A percentile compares a stretch with the other conserved stretches of the same genome.
Evolutionary conservation across 805 yeast species (phyloP).

Genomic region (Ogataea paraovalis): DNA sequence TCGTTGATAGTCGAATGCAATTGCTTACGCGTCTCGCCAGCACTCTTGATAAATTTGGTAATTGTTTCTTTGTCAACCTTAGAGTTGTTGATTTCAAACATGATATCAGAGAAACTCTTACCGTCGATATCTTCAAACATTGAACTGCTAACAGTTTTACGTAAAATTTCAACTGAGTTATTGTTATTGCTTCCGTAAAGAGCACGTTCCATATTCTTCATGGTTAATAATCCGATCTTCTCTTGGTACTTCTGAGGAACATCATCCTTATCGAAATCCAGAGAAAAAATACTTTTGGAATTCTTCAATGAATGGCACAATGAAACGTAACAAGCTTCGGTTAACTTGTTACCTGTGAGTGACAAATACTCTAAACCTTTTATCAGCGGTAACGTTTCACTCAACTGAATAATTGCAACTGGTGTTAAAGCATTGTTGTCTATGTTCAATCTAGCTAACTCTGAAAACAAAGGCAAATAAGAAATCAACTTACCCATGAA

Average conservation of each 20-base stretch:
- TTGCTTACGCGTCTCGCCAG: constrained; percentile 35
- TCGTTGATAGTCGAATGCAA: constrained; percentile 51
- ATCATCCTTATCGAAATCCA: constrained; percentile 62
- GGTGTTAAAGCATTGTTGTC: constrained; percentile 62
- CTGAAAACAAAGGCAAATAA: constrained; percentile 64
- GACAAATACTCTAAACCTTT: constrained; percentile 64
- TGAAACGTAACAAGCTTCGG: constrained; percentile 58
- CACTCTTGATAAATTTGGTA: constrained; percentile 35
- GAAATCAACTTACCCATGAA: constrained; percentile 54
- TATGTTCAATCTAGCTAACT: constrained; percentile 62
- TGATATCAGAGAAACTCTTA: constrained; percentile 20
- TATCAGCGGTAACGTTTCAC: constrained; percentile 70
- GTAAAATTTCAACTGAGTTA: background rate
- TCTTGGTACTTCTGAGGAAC: constrained; percentile 64
- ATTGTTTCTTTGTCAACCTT: constrained; percentile 15
- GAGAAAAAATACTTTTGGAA: constrained; percentile 57
- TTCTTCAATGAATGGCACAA: constrained; percentile 66
- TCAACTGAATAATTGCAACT: constrained; percentile 52
- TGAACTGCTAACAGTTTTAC: background rate
- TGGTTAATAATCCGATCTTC: constrained; percentile 70
- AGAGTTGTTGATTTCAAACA: constrained; percentile 16
- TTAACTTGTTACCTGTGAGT: constrained; percentile 58
- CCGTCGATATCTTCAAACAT: background rate
- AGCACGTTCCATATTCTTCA: constrained; percentile 73
- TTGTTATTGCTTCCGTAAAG: constrained; percentile 31